Base-by-base conservation (phyloP, 805 yeast species). In the Starmerella floricola region DNA sequence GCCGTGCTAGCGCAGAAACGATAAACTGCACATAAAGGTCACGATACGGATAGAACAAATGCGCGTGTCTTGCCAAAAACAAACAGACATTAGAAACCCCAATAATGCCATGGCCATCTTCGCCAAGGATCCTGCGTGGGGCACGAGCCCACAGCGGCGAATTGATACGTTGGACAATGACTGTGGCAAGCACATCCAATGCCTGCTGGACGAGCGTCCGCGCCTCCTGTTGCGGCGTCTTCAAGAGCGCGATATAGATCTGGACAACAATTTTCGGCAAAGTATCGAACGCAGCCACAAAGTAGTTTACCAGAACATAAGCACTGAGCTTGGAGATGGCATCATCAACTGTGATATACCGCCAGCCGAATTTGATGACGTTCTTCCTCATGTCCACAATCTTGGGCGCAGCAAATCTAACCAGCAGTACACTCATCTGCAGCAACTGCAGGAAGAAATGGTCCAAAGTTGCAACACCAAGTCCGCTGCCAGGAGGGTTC, bases 281-380 rank as follows among this genome's bases (percentile, higher is more conserved):
- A 0, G 95, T 85, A 34, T 86, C 96, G 56, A 77, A 91, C 1
- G 79, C 80, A 0, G 85, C 73, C 46, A 91, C 86, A 60, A 88
- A 91, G 57, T 76, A 76, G 0, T 94, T 73, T 2, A 93, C 86
- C 0, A 87, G 76, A 26, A 86, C 83, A 57, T 88, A 87, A 0
- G 97, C 96, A 3, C 91, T 83, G 53, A 87, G 94, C 56, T 91
- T 91, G 20, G 94, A 75, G 38, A 86, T 73, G 39, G 78, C 72
- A 57, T 91, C 99, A 48, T 87, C 96, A 26, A 87, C 64, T 52
- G 84, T 84, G 55, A 91, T 79, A 54, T 78, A 82, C 51, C 83
- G 82, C 99, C 99, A 91, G 52, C 86, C 81, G 63, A 86, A 91
- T 59, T 84, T 85, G 59, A 91, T 84, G 33, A 91, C 75, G 52